Conservation (phyloP, 176 grass and related monocot species). For the Zizania latifolia region DNA sequence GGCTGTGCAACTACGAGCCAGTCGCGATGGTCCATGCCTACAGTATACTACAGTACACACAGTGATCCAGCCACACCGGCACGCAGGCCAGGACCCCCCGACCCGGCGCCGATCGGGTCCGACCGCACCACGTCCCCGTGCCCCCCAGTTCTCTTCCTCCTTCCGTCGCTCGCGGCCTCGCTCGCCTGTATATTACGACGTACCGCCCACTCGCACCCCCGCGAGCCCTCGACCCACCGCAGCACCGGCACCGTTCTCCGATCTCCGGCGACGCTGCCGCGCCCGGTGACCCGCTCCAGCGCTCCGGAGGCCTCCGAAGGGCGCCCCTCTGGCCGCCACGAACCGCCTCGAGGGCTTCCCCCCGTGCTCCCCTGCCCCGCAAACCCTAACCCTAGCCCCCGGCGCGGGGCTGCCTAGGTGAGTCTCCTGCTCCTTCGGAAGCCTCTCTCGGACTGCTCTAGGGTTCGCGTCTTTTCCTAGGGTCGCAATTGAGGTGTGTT, state of each 20-base stretch:
- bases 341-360: conserved; percentile 3
- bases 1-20: too few relatives aligned
- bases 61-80: too few relatives aligned
- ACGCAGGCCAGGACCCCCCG: not conserved
- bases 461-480: not conserved
- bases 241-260: conserved; percentile 27
- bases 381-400: conserved; percentile 71
- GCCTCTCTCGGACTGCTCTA: not conserved
- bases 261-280: conserved; percentile 17
- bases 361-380: not conserved
- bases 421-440: conserved; percentile 7
- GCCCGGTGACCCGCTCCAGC: not conserved
- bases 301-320: not conserved
- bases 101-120: conserved; percentile 1
- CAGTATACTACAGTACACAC: too few relatives aligned
- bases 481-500: conserved; percentile 21
- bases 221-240: conserved; percentile 1
- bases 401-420: conserved; percentile 23
- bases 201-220: not conserved
- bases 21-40: too few relatives aligned
- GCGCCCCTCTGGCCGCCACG: not conserved
- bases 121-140: conserved; percentile 12
- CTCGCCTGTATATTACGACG: conserved; percentile 36
- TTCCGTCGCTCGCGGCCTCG: conserved; percentile 17
- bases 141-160: too few relatives aligned